A percentile compares a stretch with the other conserved stretches of the same genome.
These are phyloP conservation scores for Candida mesenterica DNA, from an alignment of 1,139 yeast genomes.

Conservation along the genomic window DNA sequence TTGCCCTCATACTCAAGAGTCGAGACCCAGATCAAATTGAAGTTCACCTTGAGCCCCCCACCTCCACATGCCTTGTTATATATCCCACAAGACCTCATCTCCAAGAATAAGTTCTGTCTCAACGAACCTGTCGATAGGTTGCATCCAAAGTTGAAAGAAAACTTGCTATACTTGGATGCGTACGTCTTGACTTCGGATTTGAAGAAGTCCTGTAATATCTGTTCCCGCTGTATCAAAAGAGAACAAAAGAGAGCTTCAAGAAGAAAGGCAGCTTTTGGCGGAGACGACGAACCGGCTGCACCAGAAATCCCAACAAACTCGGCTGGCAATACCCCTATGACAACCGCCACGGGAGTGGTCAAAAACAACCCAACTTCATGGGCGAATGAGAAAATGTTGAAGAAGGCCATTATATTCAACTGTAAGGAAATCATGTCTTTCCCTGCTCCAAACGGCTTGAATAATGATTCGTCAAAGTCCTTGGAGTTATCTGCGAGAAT, in stretches of 20 bases:
- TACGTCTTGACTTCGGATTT: constrained; percentile 59
- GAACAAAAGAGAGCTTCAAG: constrained; percentile 93
- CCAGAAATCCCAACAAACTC: constrained; percentile 8
- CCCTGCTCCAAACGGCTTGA: constrained; percentile 57
- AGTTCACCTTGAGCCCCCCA: constrained; percentile 64
- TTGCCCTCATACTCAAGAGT: constrained; percentile 84
- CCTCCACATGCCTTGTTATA: constrained; percentile 72
- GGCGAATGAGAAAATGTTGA: constrained; percentile 72
- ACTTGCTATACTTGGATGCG: constrained; percentile 62
- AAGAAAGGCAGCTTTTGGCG: constrained; percentile 60
- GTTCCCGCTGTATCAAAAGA: constrained; percentile 84
- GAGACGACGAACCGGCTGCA: constrained; percentile 30
- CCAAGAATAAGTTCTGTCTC: constrained; percentile 74
- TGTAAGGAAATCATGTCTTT: constrained; percentile 83
- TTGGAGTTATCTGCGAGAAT: constrained; percentile 82
- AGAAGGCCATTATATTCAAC: constrained; percentile 85
- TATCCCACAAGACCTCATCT: constrained; percentile 81
- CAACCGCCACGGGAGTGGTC: constrained; percentile 25
- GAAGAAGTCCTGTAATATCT: constrained; percentile 66
- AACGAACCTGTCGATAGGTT: constrained; percentile 44
- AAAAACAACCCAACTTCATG: constrained; percentile 54
- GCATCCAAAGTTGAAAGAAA: constrained; percentile 46
- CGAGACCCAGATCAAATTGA: constrained; percentile 88
- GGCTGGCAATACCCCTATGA: constrained; percentile 12
- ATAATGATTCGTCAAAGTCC: constrained; percentile 35